Conservation (phyloP, 2,329 filamentous ascomycete genomes). For the Pseudohalonectria lignicola region DNA sequence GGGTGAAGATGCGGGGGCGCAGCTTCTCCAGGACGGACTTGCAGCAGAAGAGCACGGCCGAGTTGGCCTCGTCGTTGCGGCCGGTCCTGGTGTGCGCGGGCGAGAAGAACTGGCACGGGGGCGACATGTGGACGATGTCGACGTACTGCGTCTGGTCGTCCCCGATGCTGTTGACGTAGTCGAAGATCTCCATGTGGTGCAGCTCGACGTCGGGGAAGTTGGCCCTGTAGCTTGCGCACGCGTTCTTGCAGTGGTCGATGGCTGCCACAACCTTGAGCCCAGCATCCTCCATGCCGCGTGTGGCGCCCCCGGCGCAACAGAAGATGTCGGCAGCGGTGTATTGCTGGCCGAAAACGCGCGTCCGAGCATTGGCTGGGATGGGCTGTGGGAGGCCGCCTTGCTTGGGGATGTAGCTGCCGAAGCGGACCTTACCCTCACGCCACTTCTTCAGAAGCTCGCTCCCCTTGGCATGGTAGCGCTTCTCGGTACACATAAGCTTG, state of each 20-base stretch:
- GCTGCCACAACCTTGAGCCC: constrained; percentile 50
- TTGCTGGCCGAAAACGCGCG: constrained; percentile 26
- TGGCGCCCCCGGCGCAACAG: constrained; percentile 62
- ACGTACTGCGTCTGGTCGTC: constrained; percentile 22
- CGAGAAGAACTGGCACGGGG: constrained; percentile 69
- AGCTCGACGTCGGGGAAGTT: constrained; percentile 47
- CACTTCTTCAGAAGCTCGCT: constrained; percentile 19
- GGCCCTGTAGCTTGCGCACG: constrained; percentile 42
- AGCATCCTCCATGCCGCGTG: constrained; percentile 45
- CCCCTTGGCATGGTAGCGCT: constrained; percentile 13
- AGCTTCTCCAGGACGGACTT: constrained; percentile 42
- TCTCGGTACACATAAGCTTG: constrained; percentile 17
- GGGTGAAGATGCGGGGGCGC: constrained; percentile 58
- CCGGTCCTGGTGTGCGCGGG: constrained; percentile 53
- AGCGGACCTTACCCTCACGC: constrained; percentile 24
- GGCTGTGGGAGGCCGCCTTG: not conserved
- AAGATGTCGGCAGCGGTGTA: constrained; percentile 66
- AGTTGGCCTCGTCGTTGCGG: constrained; percentile 56
- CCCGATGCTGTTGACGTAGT: constrained; percentile 41
- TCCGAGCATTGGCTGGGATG: no score
- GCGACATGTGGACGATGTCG: constrained; percentile 65
- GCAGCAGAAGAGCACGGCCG: constrained; percentile 44
- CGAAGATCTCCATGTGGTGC: constrained; percentile 31
- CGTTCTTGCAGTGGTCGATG: constrained; percentile 50
- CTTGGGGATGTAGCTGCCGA: constrained; percentile 23